A percentile compares a stretch with the other conserved stretches of the same genome.
Evolutionary conservation across 768 basidiomycete species (phyloP).

Genomic region (Xerocomus potaroensis): DNA sequence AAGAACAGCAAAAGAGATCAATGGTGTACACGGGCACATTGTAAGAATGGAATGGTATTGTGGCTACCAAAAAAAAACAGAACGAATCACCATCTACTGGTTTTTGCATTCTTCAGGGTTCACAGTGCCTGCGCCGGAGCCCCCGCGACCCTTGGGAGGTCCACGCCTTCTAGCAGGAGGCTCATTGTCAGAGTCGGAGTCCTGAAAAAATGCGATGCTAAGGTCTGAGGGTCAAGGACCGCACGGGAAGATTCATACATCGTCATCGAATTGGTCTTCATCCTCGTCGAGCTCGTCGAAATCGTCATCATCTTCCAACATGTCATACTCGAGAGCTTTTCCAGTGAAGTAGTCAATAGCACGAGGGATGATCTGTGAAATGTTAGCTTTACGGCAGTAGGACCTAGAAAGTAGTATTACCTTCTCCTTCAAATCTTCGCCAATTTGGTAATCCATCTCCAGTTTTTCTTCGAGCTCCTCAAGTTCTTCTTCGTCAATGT

Average conservation of each 20-base stretch:
- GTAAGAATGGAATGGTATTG: constrained; percentile 19
- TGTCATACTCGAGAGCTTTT: constrained; percentile 85
- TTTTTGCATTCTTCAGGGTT: constrained; percentile 89
- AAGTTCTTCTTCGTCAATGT: constrained; percentile 79
- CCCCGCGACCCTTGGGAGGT: constrained; percentile 54
- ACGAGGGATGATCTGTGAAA: constrained; percentile 78
- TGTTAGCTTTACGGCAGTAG: background rate
- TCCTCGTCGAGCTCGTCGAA: constrained; percentile 56
- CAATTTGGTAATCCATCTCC: constrained; percentile 96
- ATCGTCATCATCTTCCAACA: constrained; percentile 51
- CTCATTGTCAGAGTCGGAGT: constrained; percentile 67
- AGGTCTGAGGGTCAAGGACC: constrained; percentile 15
- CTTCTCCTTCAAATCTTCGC: constrained; percentile 97
- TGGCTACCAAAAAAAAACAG: constrained; percentile 9
- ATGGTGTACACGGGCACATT: constrained; percentile 12
- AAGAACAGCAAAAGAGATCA: constrained; percentile 6
- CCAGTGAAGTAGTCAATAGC: constrained; percentile 98
- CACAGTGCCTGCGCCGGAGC: constrained; percentile 35
- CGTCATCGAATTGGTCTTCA: constrained; percentile 55
- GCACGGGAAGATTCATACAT: constrained; percentile 37
- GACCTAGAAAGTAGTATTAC: constrained; percentile 35
- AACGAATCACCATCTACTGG: constrained; percentile 48
- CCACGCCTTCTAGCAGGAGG: constrained; percentile 54
- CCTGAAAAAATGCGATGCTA: constrained; percentile 35
- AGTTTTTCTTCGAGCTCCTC: constrained; percentile 91